phyloP scores from a whole-genome alignment of 176 grass and related monocot genomes.

The Avena sativa region DNA sequence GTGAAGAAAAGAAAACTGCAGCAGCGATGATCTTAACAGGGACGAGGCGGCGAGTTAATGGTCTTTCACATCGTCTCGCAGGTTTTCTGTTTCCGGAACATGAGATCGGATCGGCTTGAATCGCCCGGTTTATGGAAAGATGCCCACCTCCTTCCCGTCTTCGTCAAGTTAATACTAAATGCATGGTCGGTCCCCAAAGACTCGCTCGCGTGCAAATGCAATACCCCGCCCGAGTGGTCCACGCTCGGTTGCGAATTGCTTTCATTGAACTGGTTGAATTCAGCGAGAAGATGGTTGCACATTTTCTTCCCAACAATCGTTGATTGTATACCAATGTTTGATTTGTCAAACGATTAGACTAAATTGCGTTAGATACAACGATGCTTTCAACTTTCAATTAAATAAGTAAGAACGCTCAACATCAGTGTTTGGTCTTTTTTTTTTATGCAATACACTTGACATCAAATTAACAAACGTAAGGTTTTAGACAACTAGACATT shows the following conservation, averaged over 20 bases:
- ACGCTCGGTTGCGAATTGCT: constrained; percentile 38
- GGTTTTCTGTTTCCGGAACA: neutral
- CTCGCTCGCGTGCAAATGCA: neutral
- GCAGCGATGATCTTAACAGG: neutral
- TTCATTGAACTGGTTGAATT: constrained; percentile 20
- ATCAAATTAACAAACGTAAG: constrained; percentile 2
- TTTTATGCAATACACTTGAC: neutral
- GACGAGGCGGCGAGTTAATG: neutral
- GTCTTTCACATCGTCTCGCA: neutral
- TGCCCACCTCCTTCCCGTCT: constrained; percentile 31
- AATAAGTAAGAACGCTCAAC: neutral
- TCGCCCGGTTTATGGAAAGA: neutral
- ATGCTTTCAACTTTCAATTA: constrained; percentile 15
- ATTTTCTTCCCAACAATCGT: neutral
- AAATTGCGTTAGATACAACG: neutral
- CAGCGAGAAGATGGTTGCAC: neutral
- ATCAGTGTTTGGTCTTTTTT: neutral
- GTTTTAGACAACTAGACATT: neutral
- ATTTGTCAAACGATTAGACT: neutral
- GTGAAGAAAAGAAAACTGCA: neutral
- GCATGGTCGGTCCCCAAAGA: constrained; percentile 32
- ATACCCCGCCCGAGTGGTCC: constrained; percentile 23
- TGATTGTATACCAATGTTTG: neutral
- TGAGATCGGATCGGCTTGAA: neutral
- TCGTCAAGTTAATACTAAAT: neutral